A percentile compares a stretch with the other conserved stretches of the same genome.
Evolutionary conservation across 2,329 filamentous ascomycete genomes (phyloP).

Genomic region (Leptographium lundbergii): DNA sequence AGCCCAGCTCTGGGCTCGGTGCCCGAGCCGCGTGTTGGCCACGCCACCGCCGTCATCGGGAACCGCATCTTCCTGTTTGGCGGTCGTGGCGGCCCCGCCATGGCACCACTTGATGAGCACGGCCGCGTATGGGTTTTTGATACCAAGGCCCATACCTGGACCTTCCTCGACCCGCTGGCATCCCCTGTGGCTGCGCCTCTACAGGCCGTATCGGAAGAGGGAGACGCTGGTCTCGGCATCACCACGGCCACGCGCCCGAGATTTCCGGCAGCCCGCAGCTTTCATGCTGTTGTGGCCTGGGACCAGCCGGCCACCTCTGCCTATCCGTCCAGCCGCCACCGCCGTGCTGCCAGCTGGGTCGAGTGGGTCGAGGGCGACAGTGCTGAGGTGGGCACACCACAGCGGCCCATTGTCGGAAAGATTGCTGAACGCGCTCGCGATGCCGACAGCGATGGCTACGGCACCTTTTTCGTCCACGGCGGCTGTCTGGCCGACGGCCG

Average conservation of each 20-base stretch:
- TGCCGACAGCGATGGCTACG: slow-evolving; percentile 48
- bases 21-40: slow-evolving; percentile 58
- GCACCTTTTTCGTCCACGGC: slow-evolving; percentile 64
- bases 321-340: slow-evolving; percentile 17
- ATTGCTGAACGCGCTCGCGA: slow-evolving; percentile 46
- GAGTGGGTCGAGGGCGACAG: slow-evolving; percentile 44
- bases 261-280: slow-evolving; percentile 54
- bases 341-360: slow-evolving; percentile 33
- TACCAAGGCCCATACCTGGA: slow-evolving; percentile 51
- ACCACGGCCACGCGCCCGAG: slow-evolving; percentile 16
- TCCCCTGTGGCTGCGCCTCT: slow-evolving; percentile 24
- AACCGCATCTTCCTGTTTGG: slow-evolving; percentile 70
- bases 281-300: slow-evolving; percentile 50
- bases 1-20: slow-evolving; percentile 31
- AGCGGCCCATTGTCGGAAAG: slow-evolving; percentile 43
- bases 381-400: slow-evolving; percentile 42
- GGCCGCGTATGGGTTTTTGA: slow-evolving; percentile 70
- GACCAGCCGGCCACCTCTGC: slow-evolving; percentile 8
- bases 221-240: slow-evolving; percentile 8
- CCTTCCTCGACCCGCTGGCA: slow-evolving; percentile 43
- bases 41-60: slow-evolving; percentile 56
- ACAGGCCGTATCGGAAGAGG: slow-evolving; percentile 5
- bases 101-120: slow-evolving; percentile 58
- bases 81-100: slow-evolving; percentile 56
- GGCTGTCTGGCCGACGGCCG: slow-evolving; percentile 56